These are phyloP conservation scores for Tuber calosporum DNA, from an alignment of 495 filamentous ascomycete species.

Conservation along the genomic window DNA sequence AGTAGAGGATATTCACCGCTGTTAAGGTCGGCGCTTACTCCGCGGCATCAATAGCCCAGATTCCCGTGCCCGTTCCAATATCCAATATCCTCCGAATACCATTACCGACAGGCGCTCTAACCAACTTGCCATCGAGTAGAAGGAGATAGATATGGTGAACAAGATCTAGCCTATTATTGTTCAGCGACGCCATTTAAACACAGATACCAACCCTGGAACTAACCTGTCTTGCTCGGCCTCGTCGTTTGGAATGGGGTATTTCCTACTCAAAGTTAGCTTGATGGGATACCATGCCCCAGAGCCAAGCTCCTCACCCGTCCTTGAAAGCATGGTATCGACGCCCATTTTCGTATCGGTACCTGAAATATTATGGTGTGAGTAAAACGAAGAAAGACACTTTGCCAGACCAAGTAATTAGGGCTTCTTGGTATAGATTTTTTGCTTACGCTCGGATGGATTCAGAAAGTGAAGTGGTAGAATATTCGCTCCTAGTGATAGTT, in stretches of 20 bases:
- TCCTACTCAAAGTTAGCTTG: constrained; percentile 25
- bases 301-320: constrained; percentile 17
- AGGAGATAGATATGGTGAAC: constrained; percentile 56
- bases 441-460: constrained; percentile 25
- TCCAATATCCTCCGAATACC: constrained; percentile 54
- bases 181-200: neutral
- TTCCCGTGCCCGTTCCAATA: too few species aligned
- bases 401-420: neutral
- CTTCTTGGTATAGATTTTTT: neutral
- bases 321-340: constrained; percentile 31
- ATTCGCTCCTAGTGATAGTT: constrained; percentile 14
- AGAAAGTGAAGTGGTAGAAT: constrained; percentile 21
- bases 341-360: constrained; percentile 26
- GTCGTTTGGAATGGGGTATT: constrained; percentile 53
- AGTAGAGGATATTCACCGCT: neutral
- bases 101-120: constrained; percentile 51
- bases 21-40: constrained; percentile 14
- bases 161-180: constrained; percentile 51
- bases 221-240: constrained; percentile 38
- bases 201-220: neutral
- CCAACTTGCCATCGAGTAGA: constrained; percentile 50
- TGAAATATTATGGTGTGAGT: neutral
- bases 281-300: neutral
- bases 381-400: neutral
- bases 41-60: constrained; percentile 52